Base-by-base conservation (phyloP, 2,329 filamentous ascomycete genomes). In the Drechslerella stenobrocha region DNA sequence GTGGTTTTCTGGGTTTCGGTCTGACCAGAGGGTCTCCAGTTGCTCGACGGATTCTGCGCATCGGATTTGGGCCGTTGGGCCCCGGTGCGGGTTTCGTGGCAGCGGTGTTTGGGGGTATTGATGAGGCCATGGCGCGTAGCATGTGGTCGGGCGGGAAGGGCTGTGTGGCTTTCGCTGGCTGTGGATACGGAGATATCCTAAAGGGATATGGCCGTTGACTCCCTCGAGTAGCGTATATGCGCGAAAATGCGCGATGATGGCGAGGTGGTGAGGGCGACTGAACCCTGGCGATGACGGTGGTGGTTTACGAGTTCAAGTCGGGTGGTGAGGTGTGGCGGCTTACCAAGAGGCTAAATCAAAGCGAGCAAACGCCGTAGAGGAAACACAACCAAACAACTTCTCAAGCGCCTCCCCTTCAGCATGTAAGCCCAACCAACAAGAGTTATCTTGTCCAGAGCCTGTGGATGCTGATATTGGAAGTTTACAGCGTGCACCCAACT, bases 11-110 rank as follows among this genome's bases (percentile, higher is more conserved):
- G 1, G 63, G 55, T 11, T 67, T 67, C n/a, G 63, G 63, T 30
- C 63, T 55, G 22, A 67, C 63, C 9, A 67, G 55, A 6, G 63
- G 63, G 34, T 67, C 63, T 22, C 55, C 55, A 5, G 63, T 55
- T 5, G 63, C 55, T 26, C 63, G 63, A 32, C 55, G 55, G 9
- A 67, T 67, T 18, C 55, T 67, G 15, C 63, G 63, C 32, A 51
- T 50, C 5, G 55, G 63, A 32, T 48, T 30, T 26, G 52, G 52
- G 13, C 55, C 55, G n/a, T 51, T 55, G 3, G 53, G 61, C 1
- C 48, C 44, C 11, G 53, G 53, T 1, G 53, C 50, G 22, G 63
- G 55, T 42, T 67, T 67, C 9, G 26, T 13, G 7, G 42, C 26
- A 18, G 53, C 51, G n/a, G 55, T 40, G 35, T 35, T 60, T 60